Conservation (phyloP, 1,284 basidiomycete genomes). For the Moniliella sp. region DNA sequence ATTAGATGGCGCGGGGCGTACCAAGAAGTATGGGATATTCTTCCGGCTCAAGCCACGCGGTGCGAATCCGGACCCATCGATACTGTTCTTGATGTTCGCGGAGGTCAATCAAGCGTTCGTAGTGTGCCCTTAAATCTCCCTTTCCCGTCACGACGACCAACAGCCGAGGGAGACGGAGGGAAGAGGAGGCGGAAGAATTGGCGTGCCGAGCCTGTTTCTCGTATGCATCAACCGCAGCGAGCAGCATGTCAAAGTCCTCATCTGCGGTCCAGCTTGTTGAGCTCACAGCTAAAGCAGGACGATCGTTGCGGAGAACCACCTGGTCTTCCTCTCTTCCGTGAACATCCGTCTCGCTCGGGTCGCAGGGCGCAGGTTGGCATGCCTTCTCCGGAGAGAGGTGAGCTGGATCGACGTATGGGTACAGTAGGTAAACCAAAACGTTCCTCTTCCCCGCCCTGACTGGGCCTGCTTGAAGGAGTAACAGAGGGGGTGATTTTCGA, state of each 20-base stretch:
- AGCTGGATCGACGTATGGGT: no score
- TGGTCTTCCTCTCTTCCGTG: no score
- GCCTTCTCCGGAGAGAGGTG: no score
- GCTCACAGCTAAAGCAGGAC: constrained; percentile 68
- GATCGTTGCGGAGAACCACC: constrained; percentile 27
- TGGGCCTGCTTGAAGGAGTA: no score
- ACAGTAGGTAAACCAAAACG: no score
- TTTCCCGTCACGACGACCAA: constrained; percentile 76
- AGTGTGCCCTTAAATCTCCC: constrained; percentile 53
- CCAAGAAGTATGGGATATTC: constrained; percentile 17
- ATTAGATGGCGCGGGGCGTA: neutral
- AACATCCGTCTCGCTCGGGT: no score
- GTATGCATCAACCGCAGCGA: constrained; percentile 38
- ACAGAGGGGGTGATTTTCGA: no score
- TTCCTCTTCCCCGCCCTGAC: no score
- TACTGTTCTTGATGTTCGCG: constrained; percentile 50
- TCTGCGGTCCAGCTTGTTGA: constrained; percentile 95
- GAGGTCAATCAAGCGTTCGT: constrained; percentile 47
- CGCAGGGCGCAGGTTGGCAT: no score
- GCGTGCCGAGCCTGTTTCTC: constrained; percentile 40
- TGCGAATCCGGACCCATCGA: constrained; percentile 51
- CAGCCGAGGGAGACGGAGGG: constrained; percentile 10
- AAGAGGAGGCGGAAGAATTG: no score
- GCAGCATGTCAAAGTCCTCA: constrained; percentile 70
- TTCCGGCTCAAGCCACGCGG: constrained; percentile 19